Evolutionary conservation across 1,139 yeast species (phyloP).

Genomic region (Pichia sp.): DNA sequence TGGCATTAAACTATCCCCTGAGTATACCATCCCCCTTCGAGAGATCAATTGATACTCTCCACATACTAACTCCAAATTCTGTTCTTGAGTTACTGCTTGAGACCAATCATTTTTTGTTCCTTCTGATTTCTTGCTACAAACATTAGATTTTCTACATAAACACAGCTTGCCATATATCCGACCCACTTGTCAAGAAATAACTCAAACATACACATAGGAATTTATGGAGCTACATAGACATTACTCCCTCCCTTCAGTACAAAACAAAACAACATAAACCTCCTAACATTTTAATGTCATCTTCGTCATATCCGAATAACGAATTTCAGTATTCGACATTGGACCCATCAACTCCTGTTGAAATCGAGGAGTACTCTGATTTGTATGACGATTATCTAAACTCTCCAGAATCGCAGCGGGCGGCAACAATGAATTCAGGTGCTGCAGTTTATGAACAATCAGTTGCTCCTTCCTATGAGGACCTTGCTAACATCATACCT

Average conservation of each 20-base stretch:
- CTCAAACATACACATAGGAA: not conserved
- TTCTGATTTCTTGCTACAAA: not conserved
- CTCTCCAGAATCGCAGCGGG: conserved; percentile 13
- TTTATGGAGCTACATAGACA: not conserved
- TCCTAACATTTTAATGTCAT: not conserved
- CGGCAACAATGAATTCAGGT: conserved; percentile 13
- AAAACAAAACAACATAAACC: not conserved
- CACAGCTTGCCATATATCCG: not conserved
- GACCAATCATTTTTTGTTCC: not conserved
- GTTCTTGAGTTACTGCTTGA: not conserved
- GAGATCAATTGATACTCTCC: not conserved
- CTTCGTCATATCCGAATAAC: not conserved
- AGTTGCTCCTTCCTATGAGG: conserved; percentile 7
- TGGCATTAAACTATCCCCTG: not conserved
- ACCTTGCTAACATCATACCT: not conserved
- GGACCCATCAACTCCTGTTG: conserved; percentile 14
- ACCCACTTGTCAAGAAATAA: not conserved
- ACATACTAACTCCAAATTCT: not conserved
- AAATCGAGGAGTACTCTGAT: conserved; percentile 19
- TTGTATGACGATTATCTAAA: conserved; percentile 22
- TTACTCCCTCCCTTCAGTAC: not conserved
- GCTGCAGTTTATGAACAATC: conserved; percentile 17
- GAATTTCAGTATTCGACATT: conserved; percentile 6
- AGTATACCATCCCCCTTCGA: not conserved
- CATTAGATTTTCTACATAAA: not conserved